A percentile compares a stretch with the other conserved stretches of the same genome.
phyloP scores from a whole-genome alignment of 1,139 yeast genomes.

The Saccharomycopsis crataegensis region DNA sequence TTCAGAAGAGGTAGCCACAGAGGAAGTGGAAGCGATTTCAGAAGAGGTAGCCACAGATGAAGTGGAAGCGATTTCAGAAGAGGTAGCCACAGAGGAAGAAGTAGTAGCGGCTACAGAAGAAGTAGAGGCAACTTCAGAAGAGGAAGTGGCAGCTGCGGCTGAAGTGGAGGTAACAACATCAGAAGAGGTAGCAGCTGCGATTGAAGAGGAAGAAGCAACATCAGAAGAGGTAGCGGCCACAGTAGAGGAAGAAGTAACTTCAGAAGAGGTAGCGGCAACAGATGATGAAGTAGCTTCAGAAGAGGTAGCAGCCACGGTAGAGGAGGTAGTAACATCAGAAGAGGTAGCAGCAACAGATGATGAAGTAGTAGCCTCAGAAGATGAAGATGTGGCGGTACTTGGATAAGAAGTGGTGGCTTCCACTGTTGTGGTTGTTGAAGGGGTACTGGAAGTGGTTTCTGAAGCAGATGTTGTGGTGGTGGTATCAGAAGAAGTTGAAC shows the following conservation, averaged over 20 bases:
- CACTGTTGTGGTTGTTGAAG: background rate
- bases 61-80: constrained; percentile 22
- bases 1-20: constrained; percentile 22
- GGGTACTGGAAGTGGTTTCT: background rate
- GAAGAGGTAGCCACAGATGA: constrained; percentile 4
- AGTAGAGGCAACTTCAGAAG: background rate
- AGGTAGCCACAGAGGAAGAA: constrained; percentile 21
- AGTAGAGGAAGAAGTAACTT: background rate
- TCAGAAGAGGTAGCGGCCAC: background rate
- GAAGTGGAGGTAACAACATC: background rate
- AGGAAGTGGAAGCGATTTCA: constrained; percentile 13
- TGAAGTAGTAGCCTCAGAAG: background rate
- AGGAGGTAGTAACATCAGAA: background rate
- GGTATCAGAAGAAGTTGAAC: background rate
- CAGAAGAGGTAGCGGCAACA: background rate
- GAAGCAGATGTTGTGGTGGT: background rate
- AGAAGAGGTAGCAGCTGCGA: background rate
- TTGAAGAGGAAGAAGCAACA: background rate
- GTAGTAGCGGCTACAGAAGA: constrained; percentile 6
- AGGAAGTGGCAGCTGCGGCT: constrained; percentile 8
- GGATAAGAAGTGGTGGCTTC: background rate
- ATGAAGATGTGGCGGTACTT: background rate
- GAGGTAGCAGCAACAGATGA: background rate
- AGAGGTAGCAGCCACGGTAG: background rate
- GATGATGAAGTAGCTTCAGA: background rate